Evolutionary conservation across 176 grass and related monocot species (phyloP).

Genomic region (Juncus effusus): DNA sequence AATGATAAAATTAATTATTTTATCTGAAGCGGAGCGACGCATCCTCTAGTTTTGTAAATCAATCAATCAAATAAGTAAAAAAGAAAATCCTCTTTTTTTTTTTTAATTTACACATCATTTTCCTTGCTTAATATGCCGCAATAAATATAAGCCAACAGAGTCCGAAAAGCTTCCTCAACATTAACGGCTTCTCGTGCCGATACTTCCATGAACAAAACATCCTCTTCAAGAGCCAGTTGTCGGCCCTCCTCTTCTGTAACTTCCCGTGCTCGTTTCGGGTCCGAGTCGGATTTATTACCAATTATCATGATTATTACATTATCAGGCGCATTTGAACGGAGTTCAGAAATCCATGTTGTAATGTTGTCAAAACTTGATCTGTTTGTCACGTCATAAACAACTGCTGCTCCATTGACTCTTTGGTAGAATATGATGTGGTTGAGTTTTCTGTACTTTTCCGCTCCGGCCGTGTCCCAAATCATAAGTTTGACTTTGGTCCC

Average conservation of each 20-base stretch:
- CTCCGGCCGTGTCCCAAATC: too few species aligned
- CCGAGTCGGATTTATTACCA: neutral
- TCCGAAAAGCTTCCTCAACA: neutral
- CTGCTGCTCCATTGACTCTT: neutral
- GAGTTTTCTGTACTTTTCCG: too few species aligned
- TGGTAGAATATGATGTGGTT: too few species aligned
- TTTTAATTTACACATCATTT: too few species aligned
- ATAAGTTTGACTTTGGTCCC: too few species aligned
- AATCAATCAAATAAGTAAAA: too few species aligned
- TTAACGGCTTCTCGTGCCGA: slow-evolving; percentile 1
- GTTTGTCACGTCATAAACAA: neutral
- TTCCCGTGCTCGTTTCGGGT: neutral
- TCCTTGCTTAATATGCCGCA: neutral
- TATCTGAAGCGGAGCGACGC: too few species aligned
- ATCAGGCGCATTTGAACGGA: too few species aligned
- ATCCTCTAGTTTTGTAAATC: too few species aligned
- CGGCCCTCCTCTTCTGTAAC: neutral
- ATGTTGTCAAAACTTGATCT: neutral
- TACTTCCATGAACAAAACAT: slow-evolving; percentile 9
- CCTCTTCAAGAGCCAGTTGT: neutral
- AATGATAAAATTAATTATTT: too few species aligned
- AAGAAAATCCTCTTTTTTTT: too few species aligned
- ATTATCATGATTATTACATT: neutral
- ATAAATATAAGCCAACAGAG: neutral
- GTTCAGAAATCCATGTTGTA: neutral